Percentiles rank a stretch among this genome's conserved stretches.
Evolutionary conservation across 805 yeast species (phyloP).

Genomic region (Zygoascus tannicola): DNA sequence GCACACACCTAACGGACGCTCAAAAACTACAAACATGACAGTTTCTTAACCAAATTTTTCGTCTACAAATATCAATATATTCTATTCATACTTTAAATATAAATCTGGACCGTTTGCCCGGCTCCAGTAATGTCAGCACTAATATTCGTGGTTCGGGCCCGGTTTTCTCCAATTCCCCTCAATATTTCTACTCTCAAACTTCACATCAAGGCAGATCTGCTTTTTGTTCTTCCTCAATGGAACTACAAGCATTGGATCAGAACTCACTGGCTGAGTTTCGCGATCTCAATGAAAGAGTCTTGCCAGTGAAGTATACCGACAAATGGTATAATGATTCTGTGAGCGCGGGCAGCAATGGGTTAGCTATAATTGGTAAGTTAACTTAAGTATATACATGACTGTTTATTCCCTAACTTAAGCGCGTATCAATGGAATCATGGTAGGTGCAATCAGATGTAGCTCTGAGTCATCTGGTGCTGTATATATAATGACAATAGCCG

Average conservation of each 20-base stretch:
- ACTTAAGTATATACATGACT: neutral
- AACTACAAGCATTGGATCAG: neutral
- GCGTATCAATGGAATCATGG: slow-evolving; percentile 60
- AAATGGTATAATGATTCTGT: slow-evolving; percentile 43
- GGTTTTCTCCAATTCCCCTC: too few species aligned
- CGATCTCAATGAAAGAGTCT: slow-evolving; percentile 42
- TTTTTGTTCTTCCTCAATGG: too few species aligned
- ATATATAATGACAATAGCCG: slow-evolving; percentile 60
- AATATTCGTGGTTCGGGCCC: too few species aligned
- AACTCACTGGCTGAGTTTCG: slow-evolving; percentile 51
- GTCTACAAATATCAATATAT: too few species aligned
- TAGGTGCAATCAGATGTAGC: slow-evolving; percentile 36
- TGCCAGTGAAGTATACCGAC: slow-evolving; percentile 46
- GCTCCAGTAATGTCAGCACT: too few species aligned
- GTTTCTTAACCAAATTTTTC: too few species aligned
- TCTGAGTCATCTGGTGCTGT: slow-evolving; percentile 36
- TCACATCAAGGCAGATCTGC: too few species aligned
- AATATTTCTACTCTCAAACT: too few species aligned
- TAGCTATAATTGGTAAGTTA: slow-evolving; percentile 39
- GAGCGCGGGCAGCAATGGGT: slow-evolving; percentile 34
- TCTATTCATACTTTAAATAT: too few species aligned
- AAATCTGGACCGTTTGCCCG: too few species aligned
- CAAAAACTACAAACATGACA: too few species aligned
- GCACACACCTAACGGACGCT: too few species aligned
- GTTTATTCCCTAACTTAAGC: slow-evolving; percentile 63